Evolutionary conservation across 352 stramenopile species (phyloP), one percentile per base, ranked within the genome.

Genomic region (Phytophthora boehmeriae): DNA sequence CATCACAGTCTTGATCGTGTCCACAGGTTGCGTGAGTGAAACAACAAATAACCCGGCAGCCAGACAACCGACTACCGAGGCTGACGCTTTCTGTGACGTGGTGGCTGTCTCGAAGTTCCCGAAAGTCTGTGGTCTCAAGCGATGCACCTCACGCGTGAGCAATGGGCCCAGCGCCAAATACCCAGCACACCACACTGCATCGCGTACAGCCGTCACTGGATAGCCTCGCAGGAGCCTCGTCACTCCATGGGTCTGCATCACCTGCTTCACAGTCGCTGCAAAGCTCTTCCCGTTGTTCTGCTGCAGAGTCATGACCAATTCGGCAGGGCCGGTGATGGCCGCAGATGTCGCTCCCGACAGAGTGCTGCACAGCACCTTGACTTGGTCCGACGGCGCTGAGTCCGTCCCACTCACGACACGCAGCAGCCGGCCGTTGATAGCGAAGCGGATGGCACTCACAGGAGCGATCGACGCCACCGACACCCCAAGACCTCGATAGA

Each of bases 1-100:
- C 76, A 92, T 89, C n/a, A 94, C 81, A 1, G 85, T 94, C 72
- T 94, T 94, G 34, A 94, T 65, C 8, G 83, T 94, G 53, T 94
- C 85, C 13, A 94, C 66, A 4, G 85, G 85, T 63, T 94, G 85
- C 50, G 83, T 94, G 30, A 72, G 76, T 32, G 83, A 75, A 17
- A 94, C 83, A 10, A 86, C 89, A 13, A 89, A 64, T 17, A 94
- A 73, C 2, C 85, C 85, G 27, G 85, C 81, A 32, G 82, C 57
- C 25, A 90, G 71, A 60, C 81, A 90, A 9, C 83, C 85, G 9
- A 75, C 73, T 5, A 78, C 72, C 5, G 80, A 88, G 13, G 85
- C 81, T 8, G 75, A 88, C 0, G 80, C 64, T 43, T 81, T 83
- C 54, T 93, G 84, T 6, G 82, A 81, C 10, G 71, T 42, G 10